Evolutionary conservation across 2,329 filamentous ascomycete genomes (phyloP), one percentile per base, ranked within the genome.

Genomic region (Trichoderma breve): DNA sequence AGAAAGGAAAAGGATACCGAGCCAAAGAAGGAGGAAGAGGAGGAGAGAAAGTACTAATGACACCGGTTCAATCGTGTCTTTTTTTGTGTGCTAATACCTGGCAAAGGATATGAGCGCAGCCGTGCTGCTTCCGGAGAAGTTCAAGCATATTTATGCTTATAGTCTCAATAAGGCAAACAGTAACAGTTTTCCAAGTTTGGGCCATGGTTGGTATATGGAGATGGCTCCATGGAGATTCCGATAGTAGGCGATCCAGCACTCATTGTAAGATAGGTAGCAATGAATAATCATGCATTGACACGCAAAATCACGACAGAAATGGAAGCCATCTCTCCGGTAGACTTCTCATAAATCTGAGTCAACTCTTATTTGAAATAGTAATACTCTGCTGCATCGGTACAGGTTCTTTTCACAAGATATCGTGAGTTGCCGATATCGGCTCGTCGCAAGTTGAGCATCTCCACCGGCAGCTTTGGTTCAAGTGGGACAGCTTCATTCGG

Each of bases 1-100:
- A 86, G 93, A 76, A 83, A 84, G 28, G 83, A 83, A 24, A 75
- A 76, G 11, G 82, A 84, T 64, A 11, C 28, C 82, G 80, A 62
- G 64, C 71, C 72, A 26, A 77, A 77, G 7, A 71, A 73, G 0
- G 71, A 73, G 0, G 39, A 43, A 7, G 71, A 72, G n/a, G 30
- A 70, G 26, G 75, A 74, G 39, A 63, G 30, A 21, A 65, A 71
- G 21, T 72, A 58, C 15, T 51, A 30, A 72, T 21, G 3, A 15
- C 11, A 28, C 8, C 24, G 36, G 14, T 15, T 7, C 39, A 24
- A 5, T 6, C 5, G 6, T 21, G 43, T 12, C 9, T 21, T 51
- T 51, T 12, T 21, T n/a, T 43, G 12, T 43, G n/a, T 14, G 15
- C 18, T 15, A 12, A 57, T 14, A 30, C 9, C 6, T 28, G 3